Evolutionary conservation across 139 green algal genomes (phyloP), one percentile per base, ranked within the genome.

Genomic region (Chlorella vulgaris): DNA sequence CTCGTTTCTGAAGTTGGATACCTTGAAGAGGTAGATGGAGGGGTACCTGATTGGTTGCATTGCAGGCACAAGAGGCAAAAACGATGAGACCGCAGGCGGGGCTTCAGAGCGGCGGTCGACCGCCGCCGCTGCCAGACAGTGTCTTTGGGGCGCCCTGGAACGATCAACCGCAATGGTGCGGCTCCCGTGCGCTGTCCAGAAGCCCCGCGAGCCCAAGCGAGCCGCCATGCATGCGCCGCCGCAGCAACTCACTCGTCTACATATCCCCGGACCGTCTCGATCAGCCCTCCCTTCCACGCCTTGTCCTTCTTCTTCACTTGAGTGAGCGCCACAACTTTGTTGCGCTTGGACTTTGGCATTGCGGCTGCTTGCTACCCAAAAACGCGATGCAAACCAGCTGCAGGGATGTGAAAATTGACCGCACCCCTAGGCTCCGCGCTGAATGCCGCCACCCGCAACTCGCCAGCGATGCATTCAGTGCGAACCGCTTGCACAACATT

Each of bases 231-330:
- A 63, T 53, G 50, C 33, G 61, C 18, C 71, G 35, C 65, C 35
- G 38, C 24, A n/a, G 6, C 24, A 3, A 79, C 91, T 88, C 74
- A 98, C 91, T 92, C 82, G 55, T 99, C 96, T 5, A 95, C 67
- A 3, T 76, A 80, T 2, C 92, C 86, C 31, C 93, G 89, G 7
- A 95, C 91, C 62, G 89, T 84, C 13, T 89, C 78, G 6, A 99
- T 91, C 0, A 98, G 69, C 1, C 90, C 91, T 65, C 95, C 94
- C 85, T 99, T 99, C 93, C 95, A 96, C 51, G 94, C 87, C 40
- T 90, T 90, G 53, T 85, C 91, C 86, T 99, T 99, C 89, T 98
- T 99, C 85, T 98, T 97, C 22, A 93, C 88, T 83, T 97, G 94
- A 10, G 96, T 96, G 1, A 99, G 84, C 3, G 92, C 63, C 19